Evolutionary conservation across 1,139 yeast species (phyloP).

Genomic region (Pichia inconspicua): DNA sequence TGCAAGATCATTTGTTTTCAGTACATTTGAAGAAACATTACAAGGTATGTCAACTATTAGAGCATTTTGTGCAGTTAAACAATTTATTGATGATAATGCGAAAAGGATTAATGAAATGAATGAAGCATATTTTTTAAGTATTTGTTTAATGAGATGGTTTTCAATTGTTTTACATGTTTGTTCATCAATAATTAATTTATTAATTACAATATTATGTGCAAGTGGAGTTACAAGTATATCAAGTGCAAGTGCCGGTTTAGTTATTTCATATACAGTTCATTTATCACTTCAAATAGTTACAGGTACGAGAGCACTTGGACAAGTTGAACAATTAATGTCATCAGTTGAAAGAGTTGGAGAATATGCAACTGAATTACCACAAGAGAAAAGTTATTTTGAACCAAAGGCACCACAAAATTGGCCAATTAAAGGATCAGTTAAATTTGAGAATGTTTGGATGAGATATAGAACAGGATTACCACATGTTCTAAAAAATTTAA

Average conservation of each 20-base stretch:
- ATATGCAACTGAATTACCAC: slow-evolving; percentile 63
- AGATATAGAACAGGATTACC: slow-evolving; percentile 60
- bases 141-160: slow-evolving; percentile 55
- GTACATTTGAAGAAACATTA: slow-evolving; percentile 53
- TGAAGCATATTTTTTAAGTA: slow-evolving; percentile 47
- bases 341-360: slow-evolving; percentile 75
- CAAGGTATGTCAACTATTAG: slow-evolving; percentile 52
- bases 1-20: slow-evolving; percentile 55
- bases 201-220: slow-evolving; percentile 40
- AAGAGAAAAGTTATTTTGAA: slow-evolving; percentile 44
- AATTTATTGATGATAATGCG: slow-evolving; percentile 39
- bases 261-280: slow-evolving; percentile 43
- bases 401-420: slow-evolving; percentile 32
- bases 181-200: slow-evolving; percentile 34
- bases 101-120: slow-evolving; percentile 41
- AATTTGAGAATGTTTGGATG: slow-evolving; percentile 52
- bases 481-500: slow-evolving; percentile 36
- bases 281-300: slow-evolving; percentile 46
- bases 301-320: slow-evolving; percentile 50
- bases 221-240: slow-evolving; percentile 37
- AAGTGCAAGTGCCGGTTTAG: slow-evolving; percentile 45
- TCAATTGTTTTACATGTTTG: slow-evolving; percentile 43
- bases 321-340: slow-evolving; percentile 75
- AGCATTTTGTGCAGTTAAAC: slow-evolving; percentile 34
- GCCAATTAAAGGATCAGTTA: slow-evolving; percentile 57